phyloP scores from a whole-genome alignment of 2,329 filamentous ascomycete species.

The Neoarthrinium moseri region DNA sequence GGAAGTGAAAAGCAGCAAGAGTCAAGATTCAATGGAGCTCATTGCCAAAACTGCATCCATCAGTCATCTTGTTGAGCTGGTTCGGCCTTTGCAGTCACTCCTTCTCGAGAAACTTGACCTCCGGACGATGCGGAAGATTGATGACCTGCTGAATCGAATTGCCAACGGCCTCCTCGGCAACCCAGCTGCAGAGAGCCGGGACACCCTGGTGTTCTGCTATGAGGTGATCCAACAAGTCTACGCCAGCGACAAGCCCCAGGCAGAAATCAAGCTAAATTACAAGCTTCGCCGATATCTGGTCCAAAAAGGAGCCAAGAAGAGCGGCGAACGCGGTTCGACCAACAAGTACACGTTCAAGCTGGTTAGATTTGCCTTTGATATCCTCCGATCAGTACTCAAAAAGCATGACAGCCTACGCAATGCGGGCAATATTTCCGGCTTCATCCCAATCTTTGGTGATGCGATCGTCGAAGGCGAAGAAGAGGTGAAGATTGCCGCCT shows the following conservation, averaged over 20 bases:
- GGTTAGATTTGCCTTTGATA: slow-evolving; percentile 81
- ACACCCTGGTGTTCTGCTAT: slow-evolving; percentile 92
- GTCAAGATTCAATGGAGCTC: slow-evolving; percentile 95
- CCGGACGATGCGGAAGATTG: slow-evolving; percentile 83
- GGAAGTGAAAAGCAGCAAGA: slow-evolving; percentile 97
- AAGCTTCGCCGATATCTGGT: slow-evolving; percentile 73
- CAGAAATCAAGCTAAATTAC: slow-evolving; percentile 56
- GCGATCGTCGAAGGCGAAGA: slow-evolving; percentile 81
- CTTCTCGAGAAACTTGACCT: slow-evolving; percentile 82
- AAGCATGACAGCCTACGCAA: slow-evolving; percentile 83
- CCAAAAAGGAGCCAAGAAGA: slow-evolving; percentile 75
- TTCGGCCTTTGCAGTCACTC: slow-evolving; percentile 75
- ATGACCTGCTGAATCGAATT: slow-evolving; percentile 82
- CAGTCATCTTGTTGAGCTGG: slow-evolving; percentile 68
- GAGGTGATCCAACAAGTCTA: slow-evolving; percentile 90
- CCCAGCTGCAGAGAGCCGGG: slow-evolving; percentile 70
- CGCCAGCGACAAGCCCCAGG: slow-evolving; percentile 54
- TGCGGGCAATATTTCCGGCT: slow-evolving; percentile 75
- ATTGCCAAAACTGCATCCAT: slow-evolving; percentile 82
- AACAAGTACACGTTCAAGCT: slow-evolving; percentile 86
- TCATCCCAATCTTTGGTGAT: slow-evolving; percentile 87
- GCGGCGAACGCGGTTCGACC: slow-evolving; percentile 67
- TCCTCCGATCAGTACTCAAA: slow-evolving; percentile 80
- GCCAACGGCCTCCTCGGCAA: slow-evolving; percentile 83
- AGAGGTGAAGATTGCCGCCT: slow-evolving; percentile 85